Conservation (phyloP, 306 rosid species). For the Begonia loranthoides region DNA sequence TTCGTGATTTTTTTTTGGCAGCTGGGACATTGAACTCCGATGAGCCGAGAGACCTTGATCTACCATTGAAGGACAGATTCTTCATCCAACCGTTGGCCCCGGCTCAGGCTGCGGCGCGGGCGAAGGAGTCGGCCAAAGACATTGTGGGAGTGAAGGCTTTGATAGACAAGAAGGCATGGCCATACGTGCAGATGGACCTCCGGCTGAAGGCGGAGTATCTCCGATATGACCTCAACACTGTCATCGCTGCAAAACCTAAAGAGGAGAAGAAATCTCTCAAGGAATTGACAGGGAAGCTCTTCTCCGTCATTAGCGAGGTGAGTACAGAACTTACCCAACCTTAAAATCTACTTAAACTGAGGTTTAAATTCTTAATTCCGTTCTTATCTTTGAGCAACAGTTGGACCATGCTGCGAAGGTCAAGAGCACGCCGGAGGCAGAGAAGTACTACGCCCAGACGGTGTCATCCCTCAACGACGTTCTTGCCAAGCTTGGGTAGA, state of each 20-base stretch:
- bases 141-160: conserved; percentile 58
- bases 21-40: conserved; percentile 92
- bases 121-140: conserved; percentile 86
- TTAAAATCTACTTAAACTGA: too few relatives aligned
- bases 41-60: conserved; percentile 60
- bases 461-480: conserved; percentile 74
- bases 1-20: conserved; percentile 16
- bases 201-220: conserved; percentile 64
- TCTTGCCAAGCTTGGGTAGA: conserved; percentile 67
- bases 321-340: conserved; percentile 9
- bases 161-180: conserved; percentile 94
- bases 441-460: conserved; percentile 75
- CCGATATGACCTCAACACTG: conserved; percentile 74
- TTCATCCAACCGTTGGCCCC: conserved; percentile 68
- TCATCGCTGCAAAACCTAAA: conserved; percentile 63
- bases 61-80: conserved; percentile 75
- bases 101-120: conserved; percentile 52
- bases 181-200: conserved; percentile 76
- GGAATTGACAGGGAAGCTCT: conserved; percentile 77
- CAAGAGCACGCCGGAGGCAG: conserved; percentile 81
- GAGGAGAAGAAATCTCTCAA: conserved; percentile 65
- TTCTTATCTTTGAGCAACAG: conserved; percentile 17
- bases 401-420: conserved; percentile 87
- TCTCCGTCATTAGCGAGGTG: conserved; percentile 60
- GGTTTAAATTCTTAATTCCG: too few relatives aligned